Base-by-base conservation (phyloP, 1,284 basidiomycete genomes). In the Ceratobasidium sp. region DNA sequence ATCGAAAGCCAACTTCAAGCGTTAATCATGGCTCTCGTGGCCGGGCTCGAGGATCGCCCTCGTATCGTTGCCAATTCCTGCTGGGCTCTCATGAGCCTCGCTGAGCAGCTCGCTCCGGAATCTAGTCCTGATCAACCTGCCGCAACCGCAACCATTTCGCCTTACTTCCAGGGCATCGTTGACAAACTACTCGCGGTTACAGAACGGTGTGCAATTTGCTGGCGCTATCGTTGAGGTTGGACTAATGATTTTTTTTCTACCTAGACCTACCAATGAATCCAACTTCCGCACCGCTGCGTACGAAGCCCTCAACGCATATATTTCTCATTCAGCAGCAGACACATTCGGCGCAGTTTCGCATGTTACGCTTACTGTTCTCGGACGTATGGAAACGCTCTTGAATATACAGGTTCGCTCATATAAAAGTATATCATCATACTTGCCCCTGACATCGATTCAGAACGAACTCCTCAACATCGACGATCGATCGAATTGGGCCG, bases 401-500 rank as follows among this genome's bases (percentile, higher is more conserved):
- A 86, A 85, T 71, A 90, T 99, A 85, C 92, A 94, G 86, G 92
- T 92, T 15, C 15, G 80, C 79, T 84, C 80, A 49, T 56, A 56
- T 8, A 52, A 17, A 15, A 46, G 40, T n/a, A 7, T 54, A n/a
- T n/a, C n/a, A 44, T 46, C 29, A 9, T 32, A 54, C 32, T 57
- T 73, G 52, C 77, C 34, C 75, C 34, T 61, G 64, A 59, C 52
- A 6, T 15, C 15, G 40, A 65, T 69, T 19, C 83, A 97, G 90
- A 94, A 94, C 84, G 97, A 99, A 86, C 93, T 99, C 70, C 87
- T 99, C 61, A 98, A 97, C 69, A 88, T 93, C 57, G 97, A 99
- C 84, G 97, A 99, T 83, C 91, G 95, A 80, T 97, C 97, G 85
- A 99, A 99, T 87, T 99, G 97, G 96, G 97, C 97, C 82, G 97